A percentile compares a stretch with the other conserved stretches of the same genome.
phyloP scores from a whole-genome alignment of 139 green algal genomes.

The Ettlia oleoabundans region DNA sequence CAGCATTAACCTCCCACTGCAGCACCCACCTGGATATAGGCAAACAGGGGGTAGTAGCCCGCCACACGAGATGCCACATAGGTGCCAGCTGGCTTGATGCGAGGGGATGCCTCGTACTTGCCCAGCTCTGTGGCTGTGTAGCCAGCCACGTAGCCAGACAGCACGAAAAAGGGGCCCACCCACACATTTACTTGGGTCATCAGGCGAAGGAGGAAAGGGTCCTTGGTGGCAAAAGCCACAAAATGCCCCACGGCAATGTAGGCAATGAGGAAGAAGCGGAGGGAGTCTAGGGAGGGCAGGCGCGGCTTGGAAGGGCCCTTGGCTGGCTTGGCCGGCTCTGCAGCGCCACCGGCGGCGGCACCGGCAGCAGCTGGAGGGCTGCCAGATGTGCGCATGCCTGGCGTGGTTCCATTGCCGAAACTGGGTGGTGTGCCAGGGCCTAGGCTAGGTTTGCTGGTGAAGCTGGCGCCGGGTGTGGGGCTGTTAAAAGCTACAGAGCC shows the following conservation, averaged over 20 bases:
- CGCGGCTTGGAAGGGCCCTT: constrained; percentile 34
- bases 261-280: constrained; percentile 45
- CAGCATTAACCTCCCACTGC: not conserved
- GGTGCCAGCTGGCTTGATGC: constrained; percentile 23
- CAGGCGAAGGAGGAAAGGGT: constrained; percentile 33
- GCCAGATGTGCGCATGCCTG: no score
- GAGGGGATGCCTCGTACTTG: constrained; percentile 34
- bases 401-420: no score
- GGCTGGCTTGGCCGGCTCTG: not conserved
- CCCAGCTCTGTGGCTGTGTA: constrained; percentile 41
- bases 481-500: not conserved
- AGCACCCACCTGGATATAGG: constrained; percentile 3
- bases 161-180: constrained; percentile 40
- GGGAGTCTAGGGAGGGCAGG: constrained; percentile 30
- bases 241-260: constrained; percentile 42
- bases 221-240: constrained; percentile 35
- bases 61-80: constrained; percentile 29
- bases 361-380: not conserved
- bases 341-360: not conserved
- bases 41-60: constrained; percentile 33
- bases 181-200: constrained; percentile 36
- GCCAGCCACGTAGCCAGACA: constrained; percentile 38
- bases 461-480: not conserved
- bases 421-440: not conserved
- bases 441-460: not conserved